Percentiles rank a stretch among this genome's conserved stretches.
phyloP scores from a whole-genome alignment of 23 red algal species.

The Gracilaria vermiculophylla region DNA sequence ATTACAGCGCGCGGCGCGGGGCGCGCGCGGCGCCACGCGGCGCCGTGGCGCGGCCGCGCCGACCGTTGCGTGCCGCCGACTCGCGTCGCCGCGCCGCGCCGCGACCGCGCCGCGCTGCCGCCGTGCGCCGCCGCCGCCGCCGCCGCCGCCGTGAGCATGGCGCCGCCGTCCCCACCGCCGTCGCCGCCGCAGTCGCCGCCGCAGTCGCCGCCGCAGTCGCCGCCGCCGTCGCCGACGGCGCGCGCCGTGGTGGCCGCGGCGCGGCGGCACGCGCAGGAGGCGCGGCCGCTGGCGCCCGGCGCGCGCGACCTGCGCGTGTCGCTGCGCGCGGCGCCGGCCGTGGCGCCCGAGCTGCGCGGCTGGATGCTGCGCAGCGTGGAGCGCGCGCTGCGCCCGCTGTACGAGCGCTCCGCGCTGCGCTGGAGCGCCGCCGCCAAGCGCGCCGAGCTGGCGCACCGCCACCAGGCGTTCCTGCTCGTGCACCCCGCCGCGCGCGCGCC shows the following conservation, averaged over 20 bases:
- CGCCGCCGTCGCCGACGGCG: background rate
- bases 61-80: no score
- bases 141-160: no score
- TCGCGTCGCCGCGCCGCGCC: no score
- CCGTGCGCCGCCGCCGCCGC: no score
- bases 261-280: background rate
- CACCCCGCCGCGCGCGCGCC: background rate
- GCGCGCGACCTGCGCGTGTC: background rate
- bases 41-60: background rate
- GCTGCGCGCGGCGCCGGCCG: background rate
- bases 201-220: background rate
- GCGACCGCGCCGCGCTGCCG: background rate
- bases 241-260: background rate
- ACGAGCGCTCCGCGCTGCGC: background rate
- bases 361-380: conserved; percentile 26
- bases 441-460: background rate
- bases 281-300: background rate
- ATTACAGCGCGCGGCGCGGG: background rate
- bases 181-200: background rate
- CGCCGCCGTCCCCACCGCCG: background rate
- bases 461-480: conserved; percentile 28
- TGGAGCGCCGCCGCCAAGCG: conserved; percentile 30
- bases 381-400: background rate
- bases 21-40: background rate
- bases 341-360: background rate